These are phyloP conservation scores for Saksenaea vasiformis DNA, from an alignment of 371 early-diverging fungal genomes.

Conservation along the genomic window DNA sequence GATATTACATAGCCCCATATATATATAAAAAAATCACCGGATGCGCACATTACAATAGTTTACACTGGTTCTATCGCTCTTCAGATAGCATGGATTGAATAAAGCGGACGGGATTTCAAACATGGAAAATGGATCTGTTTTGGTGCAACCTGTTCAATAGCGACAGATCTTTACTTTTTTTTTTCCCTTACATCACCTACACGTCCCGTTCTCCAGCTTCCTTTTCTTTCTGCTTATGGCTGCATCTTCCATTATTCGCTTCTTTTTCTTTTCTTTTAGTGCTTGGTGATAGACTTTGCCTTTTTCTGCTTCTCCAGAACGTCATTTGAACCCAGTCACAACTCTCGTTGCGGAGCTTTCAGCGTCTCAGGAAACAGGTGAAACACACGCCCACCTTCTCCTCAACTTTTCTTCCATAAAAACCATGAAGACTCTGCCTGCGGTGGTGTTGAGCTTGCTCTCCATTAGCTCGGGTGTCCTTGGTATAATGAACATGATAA, in stretches of 20 bases:
- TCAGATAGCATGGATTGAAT: no score
- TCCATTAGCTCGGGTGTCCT: conserved; percentile 1
- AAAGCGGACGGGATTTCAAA: no score
- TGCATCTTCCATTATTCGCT: no score
- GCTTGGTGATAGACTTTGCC: background rate
- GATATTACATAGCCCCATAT: no score
- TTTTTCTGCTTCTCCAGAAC: background rate
- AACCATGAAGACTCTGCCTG: background rate
- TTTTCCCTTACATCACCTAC: background rate
- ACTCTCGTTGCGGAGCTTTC: background rate
- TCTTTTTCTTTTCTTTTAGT: background rate
- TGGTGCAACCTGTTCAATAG: no score
- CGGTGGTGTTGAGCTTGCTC: conserved; percentile 5
- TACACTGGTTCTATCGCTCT: no score
- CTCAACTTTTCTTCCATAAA: background rate
- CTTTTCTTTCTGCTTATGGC: background rate
- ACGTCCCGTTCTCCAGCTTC: background rate
- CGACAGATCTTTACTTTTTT: no score
- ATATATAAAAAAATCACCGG: no score
- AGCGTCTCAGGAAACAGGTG: background rate
- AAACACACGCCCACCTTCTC: background rate
- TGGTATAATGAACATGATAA: background rate
- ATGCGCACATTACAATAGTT: no score
- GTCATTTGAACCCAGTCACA: background rate
- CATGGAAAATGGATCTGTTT: no score